A percentile compares a stretch with the other conserved stretches of the same genome.
Conservation (phyloP, 2,329 filamentous ascomycete genomes). For the Diaporthe nobilis region DNA sequence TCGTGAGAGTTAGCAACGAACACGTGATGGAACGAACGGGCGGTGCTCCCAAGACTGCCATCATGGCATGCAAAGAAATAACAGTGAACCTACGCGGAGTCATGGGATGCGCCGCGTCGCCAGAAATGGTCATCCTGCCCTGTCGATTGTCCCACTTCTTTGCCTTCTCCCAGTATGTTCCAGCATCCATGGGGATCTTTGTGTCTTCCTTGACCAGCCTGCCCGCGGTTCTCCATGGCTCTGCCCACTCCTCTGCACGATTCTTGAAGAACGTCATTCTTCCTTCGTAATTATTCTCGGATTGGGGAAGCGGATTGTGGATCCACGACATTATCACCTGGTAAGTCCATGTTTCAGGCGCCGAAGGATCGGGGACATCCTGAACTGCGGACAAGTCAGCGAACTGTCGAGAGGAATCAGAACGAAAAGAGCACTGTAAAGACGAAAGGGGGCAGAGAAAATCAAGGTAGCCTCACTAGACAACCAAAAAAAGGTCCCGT, state of each 20-base stretch:
- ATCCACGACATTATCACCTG: neutral
- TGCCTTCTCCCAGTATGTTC: neutral
- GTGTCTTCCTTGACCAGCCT: neutral
- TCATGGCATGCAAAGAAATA: neutral
- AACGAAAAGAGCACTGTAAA: neutral
- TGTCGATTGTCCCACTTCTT: conserved; percentile 1
- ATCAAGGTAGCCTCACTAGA: neutral
- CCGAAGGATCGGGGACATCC: neutral
- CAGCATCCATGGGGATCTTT: neutral
- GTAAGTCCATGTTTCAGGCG: neutral
- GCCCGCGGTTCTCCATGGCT: neutral
- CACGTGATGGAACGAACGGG: neutral
- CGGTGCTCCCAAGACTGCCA: neutral
- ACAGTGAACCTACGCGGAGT: neutral
- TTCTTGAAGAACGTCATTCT: conserved; percentile 8
- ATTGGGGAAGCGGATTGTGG: neutral
- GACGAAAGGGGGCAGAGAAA: neutral
- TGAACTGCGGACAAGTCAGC: neutral
- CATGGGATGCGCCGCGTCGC: neutral
- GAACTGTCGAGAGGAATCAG: neutral
- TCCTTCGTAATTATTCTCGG: neutral
- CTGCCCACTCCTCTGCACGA: neutral
- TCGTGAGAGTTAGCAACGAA: neutral
- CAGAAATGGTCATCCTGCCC: neutral
- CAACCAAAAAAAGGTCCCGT: conserved; percentile 5